Percentiles rank a stretch among this genome's conserved stretches.
phyloP scores from a whole-genome alignment of 2,329 filamentous ascomycete species.

The Sporothrix dimorphospora region DNA sequence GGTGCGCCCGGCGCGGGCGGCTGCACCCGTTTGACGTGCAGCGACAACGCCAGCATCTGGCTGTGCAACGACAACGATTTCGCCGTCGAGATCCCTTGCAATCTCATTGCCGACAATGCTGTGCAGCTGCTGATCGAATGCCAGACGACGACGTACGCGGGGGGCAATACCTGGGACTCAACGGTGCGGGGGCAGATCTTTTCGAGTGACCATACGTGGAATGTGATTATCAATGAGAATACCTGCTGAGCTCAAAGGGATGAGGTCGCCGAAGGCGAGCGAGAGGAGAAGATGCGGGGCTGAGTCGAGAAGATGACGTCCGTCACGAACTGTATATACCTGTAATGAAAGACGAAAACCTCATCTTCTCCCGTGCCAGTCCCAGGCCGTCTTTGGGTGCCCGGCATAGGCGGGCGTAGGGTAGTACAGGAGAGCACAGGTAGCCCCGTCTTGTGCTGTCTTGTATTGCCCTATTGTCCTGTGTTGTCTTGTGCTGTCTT shows the following conservation, averaged over 20 bases:
- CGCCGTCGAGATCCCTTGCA: not conserved
- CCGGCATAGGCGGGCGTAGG: no score
- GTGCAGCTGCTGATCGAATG: constrained; percentile 20
- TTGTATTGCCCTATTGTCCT: no score
- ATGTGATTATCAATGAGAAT: constrained; percentile 20
- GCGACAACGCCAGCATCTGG: constrained; percentile 18
- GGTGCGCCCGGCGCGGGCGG: not conserved
- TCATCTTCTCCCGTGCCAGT: no score
- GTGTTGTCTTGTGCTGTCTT: no score
- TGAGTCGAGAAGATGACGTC: not conserved
- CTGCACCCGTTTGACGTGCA: constrained; percentile 10
- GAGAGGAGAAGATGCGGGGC: no score
- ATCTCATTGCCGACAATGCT: constrained; percentile 14
- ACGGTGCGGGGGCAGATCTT: not conserved
- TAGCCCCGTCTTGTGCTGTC: no score
- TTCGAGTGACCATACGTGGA: constrained; percentile 7
- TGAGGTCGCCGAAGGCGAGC: not conserved
- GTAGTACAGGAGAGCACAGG: no score
- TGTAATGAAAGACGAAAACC: no score
- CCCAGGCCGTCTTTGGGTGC: no score
- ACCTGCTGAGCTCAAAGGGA: not conserved
- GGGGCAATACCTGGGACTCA: not conserved
- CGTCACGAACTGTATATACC: not conserved
- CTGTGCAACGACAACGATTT: constrained; percentile 24
- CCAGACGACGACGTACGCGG: constrained; percentile 4